A percentile compares a stretch with the other conserved stretches of the same genome.
These are phyloP conservation scores for Lentinula sp. DNA, from an alignment of 768 basidiomycete genomes.

Conservation along the genomic window DNA sequence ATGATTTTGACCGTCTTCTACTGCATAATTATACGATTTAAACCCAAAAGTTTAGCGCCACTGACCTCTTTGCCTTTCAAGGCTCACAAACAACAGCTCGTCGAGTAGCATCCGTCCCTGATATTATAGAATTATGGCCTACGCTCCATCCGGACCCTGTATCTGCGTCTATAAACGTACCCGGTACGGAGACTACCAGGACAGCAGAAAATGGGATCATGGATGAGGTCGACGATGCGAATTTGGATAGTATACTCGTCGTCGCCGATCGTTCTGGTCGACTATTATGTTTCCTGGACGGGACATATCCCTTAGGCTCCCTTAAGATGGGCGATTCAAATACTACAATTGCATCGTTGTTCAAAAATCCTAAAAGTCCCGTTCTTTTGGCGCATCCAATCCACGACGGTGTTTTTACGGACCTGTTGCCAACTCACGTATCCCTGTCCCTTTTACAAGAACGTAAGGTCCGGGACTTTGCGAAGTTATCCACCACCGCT, in stretches of 20 bases:
- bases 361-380: slow-evolving; percentile 41
- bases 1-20: slow-evolving; percentile 18
- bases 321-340: slow-evolving; percentile 28
- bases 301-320: slow-evolving; percentile 64
- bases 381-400: slow-evolving; percentile 44
- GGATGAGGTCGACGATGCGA: slow-evolving; percentile 45
- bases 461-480: slow-evolving; percentile 60
- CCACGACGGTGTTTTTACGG: slow-evolving; percentile 14
- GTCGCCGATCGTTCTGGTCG: slow-evolving; percentile 53
- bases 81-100: slow-evolving; percentile 49
- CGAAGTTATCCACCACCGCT: slow-evolving; percentile 60
- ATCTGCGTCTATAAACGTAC: slow-evolving; percentile 55
- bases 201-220: slow-evolving; percentile 18
- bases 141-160: slow-evolving; percentile 48
- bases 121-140: slow-evolving; percentile 65
- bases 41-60: slow-evolving; percentile 41
- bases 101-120: slow-evolving; percentile 43
- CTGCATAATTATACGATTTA: slow-evolving; percentile 11
- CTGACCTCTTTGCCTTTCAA: slow-evolving; percentile 79
- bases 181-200: slow-evolving; percentile 27
- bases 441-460: slow-evolving; percentile 52
- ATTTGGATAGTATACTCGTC: slow-evolving; percentile 59
- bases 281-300: slow-evolving; percentile 68
- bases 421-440: slow-evolving; percentile 40
- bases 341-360: slow-evolving; percentile 27